These are phyloP conservation scores for Picochlorum costavermella DNA, from an alignment of 139 green algal genomes.

Conservation along the genomic window DNA sequence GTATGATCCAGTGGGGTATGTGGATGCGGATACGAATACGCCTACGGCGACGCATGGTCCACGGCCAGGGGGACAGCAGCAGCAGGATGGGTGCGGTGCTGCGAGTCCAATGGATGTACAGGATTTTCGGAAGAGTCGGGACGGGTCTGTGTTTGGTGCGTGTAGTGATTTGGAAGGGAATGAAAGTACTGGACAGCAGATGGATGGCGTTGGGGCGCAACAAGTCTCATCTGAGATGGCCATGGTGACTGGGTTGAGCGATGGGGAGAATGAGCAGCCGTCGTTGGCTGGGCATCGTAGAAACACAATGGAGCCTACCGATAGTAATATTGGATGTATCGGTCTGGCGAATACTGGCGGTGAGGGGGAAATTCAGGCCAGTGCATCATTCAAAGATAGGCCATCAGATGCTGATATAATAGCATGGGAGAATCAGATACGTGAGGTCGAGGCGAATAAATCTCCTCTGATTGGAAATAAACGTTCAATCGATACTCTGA, in stretches of 20 bases:
- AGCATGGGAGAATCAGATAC: constrained; percentile 35
- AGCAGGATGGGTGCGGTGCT: background rate
- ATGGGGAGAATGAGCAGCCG: constrained; percentile 6
- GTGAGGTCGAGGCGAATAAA: background rate
- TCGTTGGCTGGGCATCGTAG: background rate
- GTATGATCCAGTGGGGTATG: background rate
- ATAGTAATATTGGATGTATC: constrained; percentile 15
- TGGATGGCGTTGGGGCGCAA: background rate
- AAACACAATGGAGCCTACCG: background rate
- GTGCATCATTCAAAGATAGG: constrained; percentile 2
- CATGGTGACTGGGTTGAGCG: constrained; percentile 18
- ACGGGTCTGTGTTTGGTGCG: background rate
- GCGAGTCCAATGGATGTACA: constrained; percentile 9
- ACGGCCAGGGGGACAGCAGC: background rate
- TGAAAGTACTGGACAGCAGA: constrained; percentile 1
- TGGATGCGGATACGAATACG: constrained; percentile 2
- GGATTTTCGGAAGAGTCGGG: background rate
- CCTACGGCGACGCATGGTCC: background rate
- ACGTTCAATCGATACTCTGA: constrained; percentile 12
- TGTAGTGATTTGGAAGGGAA: background rate
- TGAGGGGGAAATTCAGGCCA: background rate
- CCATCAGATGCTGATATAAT: constrained; percentile 48
- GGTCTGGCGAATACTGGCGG: background rate
- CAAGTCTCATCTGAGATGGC: constrained; percentile 26
- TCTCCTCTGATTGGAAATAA: constrained; percentile 12